Percentiles rank a stretch among this genome's conserved stretches.
Evolutionary conservation across 768 basidiomycete genomes (phyloP).

Genomic region (Kwoniella heveanensis): DNA sequence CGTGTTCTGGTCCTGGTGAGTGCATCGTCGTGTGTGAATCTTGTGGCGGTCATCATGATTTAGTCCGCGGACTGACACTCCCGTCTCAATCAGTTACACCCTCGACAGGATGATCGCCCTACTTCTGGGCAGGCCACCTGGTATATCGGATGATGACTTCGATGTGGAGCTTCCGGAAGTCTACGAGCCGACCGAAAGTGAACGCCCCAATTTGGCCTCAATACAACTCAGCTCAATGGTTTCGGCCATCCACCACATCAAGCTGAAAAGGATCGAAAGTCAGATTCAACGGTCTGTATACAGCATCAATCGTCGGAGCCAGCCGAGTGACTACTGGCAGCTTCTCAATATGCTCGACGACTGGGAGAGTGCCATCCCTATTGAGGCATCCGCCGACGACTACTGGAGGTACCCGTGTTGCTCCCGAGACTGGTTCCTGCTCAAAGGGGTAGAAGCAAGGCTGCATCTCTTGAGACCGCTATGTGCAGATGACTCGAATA

Average conservation of each 20-base stretch:
- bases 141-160: slow-evolving; percentile 46
- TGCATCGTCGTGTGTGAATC: not conserved
- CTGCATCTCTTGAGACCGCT: slow-evolving; percentile 26
- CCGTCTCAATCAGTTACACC: slow-evolving; percentile 14
- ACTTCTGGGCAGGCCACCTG: slow-evolving; percentile 37
- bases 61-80: no score
- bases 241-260: slow-evolving; percentile 31
- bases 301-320: slow-evolving; percentile 10
- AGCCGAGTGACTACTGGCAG: slow-evolving; percentile 15
- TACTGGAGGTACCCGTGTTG: slow-evolving; percentile 10
- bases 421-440: slow-evolving; percentile 25
- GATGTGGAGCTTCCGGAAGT: slow-evolving; percentile 37
- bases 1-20: slow-evolving; percentile 47
- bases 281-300: slow-evolving; percentile 26
- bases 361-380: slow-evolving; percentile 17
- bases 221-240: slow-evolving; percentile 20
- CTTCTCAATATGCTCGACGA: slow-evolving; percentile 11
- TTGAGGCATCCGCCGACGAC: slow-evolving; percentile 11
- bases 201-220: not conserved
- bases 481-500: slow-evolving; percentile 9
- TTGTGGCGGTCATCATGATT: not conserved
- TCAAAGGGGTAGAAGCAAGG: slow-evolving; percentile 26
- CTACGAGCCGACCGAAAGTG: not conserved
- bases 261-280: slow-evolving; percentile 28
- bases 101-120: slow-evolving; percentile 37